Evolutionary conservation across 768 basidiomycete genomes (phyloP).

Genomic region (Suillus americanus): DNA sequence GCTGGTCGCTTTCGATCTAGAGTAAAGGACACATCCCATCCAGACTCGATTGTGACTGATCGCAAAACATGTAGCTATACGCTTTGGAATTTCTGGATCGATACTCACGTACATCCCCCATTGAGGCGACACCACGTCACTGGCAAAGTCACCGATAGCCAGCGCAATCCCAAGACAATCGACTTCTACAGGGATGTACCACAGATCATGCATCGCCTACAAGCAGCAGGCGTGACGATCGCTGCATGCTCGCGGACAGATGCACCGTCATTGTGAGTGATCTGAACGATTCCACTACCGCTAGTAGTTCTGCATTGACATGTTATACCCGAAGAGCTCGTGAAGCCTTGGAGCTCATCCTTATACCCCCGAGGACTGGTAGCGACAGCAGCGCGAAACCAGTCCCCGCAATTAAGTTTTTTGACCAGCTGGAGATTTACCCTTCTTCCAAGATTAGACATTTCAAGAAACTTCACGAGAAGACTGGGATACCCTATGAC

Average conservation of each 20-base stretch:
- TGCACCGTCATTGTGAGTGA: slow-evolving; percentile 64
- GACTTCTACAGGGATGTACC: slow-evolving; percentile 80
- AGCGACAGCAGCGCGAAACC: slow-evolving; percentile 22
- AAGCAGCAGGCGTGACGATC: slow-evolving; percentile 47
- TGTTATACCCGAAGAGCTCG: slow-evolving; percentile 53
- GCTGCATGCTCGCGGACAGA: slow-evolving; percentile 76
- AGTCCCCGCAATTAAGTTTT: slow-evolving; percentile 55
- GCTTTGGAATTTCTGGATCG: slow-evolving; percentile 86
- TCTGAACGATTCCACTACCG: not conserved
- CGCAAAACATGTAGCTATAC: slow-evolving; percentile 57
- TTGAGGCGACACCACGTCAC: slow-evolving; percentile 42
- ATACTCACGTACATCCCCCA: slow-evolving; percentile 68
- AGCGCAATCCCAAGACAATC: slow-evolving; percentile 35
- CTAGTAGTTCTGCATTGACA: not conserved
- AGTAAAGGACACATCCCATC: slow-evolving; percentile 45
- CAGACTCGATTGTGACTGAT: slow-evolving; percentile 2
- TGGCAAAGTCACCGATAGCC: slow-evolving; percentile 25
- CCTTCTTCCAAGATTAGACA: slow-evolving; percentile 82
- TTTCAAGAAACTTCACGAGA: slow-evolving; percentile 70
- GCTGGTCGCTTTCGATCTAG: slow-evolving; percentile 79
- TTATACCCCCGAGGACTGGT: slow-evolving; percentile 42
- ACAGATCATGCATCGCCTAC: slow-evolving; percentile 62
- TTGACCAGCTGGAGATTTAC: slow-evolving; percentile 75
- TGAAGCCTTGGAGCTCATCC: slow-evolving; percentile 67
- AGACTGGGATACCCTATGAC: slow-evolving; percentile 74